Base-by-base conservation (phyloP, 331 rosid species). In the Arachis monticola region DNA sequence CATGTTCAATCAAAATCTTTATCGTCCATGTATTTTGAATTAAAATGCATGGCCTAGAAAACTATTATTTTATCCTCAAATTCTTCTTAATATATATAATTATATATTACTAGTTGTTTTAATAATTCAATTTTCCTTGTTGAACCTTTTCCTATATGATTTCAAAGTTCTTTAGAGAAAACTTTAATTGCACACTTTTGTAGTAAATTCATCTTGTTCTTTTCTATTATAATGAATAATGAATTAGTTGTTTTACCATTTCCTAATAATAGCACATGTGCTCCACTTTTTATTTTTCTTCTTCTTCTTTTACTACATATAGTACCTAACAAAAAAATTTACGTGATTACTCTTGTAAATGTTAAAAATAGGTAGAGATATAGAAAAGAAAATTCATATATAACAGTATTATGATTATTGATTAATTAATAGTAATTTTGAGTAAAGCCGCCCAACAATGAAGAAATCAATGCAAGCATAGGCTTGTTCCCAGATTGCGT, bases 401-500 rank as follows among this genome's bases (percentile, higher is more conserved):
- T 27, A 10, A 65, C 40, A 11, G 5, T 69, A 53, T 4, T 65
- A 57, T 27, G 1, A 27, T 35, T 4, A 3, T 35, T 35, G 3
- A 35, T 35, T 35, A 35, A 35, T 46, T 71, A 10, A 3, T 53
- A n/a, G 2, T 46, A 58, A 12, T 12, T 72, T 48, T 64, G 30
- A 7, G 12, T 7, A 46, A 59, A 22, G 45, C 32, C 72, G 14
- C 52, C 50, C 8, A 51, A 52, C 3, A 35, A 35, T 35, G 40
- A 35, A 57, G 11, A 77, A 42, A n/a, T 5, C 48, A 63, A 32
- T 38, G 40, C 4, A 35, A 35, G 40, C 40, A 35, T 35, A 35
- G 40, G 40, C 7, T 38, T 55, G 10, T 1, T 6, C 42, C 59
- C 13, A 7, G 63, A 53, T 81, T 70, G 68, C 78, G 81, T 70